Conservation (phyloP, 176 grass and related monocot species). For the Eleusine coracana region DNA sequence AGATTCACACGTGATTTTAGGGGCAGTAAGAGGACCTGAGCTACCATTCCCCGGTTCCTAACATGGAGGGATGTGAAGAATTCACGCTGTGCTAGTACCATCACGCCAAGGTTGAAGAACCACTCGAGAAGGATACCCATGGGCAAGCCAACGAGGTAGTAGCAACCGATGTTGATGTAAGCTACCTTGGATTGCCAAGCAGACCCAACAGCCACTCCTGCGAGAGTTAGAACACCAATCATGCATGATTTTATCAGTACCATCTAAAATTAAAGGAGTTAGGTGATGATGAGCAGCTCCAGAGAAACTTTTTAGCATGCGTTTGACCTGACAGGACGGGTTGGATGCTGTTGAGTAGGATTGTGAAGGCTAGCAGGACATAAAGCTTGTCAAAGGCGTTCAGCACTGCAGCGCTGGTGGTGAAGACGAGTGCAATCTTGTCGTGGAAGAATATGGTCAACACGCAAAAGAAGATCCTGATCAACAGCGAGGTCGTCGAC, state of each 20-base stretch:
- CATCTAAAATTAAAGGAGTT: too few relatives aligned
- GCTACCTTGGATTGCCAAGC: slow-evolving; percentile 88
- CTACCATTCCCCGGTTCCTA: too few relatives aligned
- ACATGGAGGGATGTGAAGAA: too few relatives aligned
- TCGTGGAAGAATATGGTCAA: slow-evolving; percentile 71
- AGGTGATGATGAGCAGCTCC: too few relatives aligned
- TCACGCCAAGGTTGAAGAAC: slow-evolving; percentile 71
- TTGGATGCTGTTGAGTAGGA: slow-evolving; percentile 88
- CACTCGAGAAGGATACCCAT: slow-evolving; percentile 73
- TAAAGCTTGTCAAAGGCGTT: slow-evolving; percentile 71
- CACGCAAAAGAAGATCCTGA: slow-evolving; percentile 80
- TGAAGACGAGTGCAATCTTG: slow-evolving; percentile 82
- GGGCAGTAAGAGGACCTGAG: too few relatives aligned
- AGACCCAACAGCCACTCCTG: slow-evolving; percentile 93
- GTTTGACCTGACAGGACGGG: slow-evolving; percentile 72
- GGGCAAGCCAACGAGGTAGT: slow-evolving; percentile 83
- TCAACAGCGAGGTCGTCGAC: slow-evolving; percentile 71
- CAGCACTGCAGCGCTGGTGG: slow-evolving; percentile 60
- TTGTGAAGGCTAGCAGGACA: slow-evolving; percentile 66
- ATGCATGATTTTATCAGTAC: too few relatives aligned
- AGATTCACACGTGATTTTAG: too few relatives aligned
- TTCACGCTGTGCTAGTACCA: slow-evolving; percentile 44
- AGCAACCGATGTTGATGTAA: slow-evolving; percentile 83
- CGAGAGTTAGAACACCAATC: too few relatives aligned
- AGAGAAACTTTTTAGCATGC: too few relatives aligned